Evolutionary conservation across 2,329 filamentous ascomycete genomes (phyloP).

Genomic region (Cercospora citrullina): DNA sequence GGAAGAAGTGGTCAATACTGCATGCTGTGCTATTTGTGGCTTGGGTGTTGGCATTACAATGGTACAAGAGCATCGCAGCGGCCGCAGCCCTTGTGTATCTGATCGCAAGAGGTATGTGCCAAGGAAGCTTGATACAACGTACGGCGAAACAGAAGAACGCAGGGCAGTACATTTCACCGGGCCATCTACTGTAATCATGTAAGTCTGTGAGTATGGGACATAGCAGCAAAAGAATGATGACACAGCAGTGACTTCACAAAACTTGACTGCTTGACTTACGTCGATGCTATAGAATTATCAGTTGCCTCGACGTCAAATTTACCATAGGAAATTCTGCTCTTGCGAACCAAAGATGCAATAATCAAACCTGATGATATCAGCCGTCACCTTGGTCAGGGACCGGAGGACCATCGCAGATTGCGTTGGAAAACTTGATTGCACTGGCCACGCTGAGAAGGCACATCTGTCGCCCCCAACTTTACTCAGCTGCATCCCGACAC

Average conservation of each 20-base stretch:
- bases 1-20: neutral
- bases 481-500: neutral
- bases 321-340: neutral
- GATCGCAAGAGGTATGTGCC: neutral
- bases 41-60: neutral
- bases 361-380: neutral
- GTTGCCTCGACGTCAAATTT: neutral
- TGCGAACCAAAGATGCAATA: neutral
- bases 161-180: neutral
- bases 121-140: neutral
- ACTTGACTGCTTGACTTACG: neutral
- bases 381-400: neutral
- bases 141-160: neutral
- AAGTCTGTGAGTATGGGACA: neutral
- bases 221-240: neutral
- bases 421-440: neutral
- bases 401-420: neutral
- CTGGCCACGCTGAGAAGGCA: neutral
- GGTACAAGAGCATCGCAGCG: neutral
- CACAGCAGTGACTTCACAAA: neutral
- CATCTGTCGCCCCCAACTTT: neutral
- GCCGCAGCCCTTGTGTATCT: neutral
- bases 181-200: neutral
- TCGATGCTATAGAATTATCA: neutral
- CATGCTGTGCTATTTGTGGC: neutral